Conservation (phyloP, 352 stramenopile species). For the Phytophthora chlamydospora region DNA sequence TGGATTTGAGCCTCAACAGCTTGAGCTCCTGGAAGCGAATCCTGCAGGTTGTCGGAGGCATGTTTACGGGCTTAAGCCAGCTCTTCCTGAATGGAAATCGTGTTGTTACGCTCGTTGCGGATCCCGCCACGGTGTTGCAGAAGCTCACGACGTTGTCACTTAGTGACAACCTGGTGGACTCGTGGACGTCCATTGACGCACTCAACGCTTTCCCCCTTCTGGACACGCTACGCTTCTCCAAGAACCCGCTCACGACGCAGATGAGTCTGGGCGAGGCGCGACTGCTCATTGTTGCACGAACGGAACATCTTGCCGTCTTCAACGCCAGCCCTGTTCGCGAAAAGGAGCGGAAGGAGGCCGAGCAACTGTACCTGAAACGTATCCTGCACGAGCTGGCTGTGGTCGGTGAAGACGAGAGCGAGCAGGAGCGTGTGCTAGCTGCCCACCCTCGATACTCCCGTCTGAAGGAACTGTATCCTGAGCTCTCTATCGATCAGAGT, state of each 20-base stretch:
- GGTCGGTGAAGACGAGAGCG: conserved; percentile 30
- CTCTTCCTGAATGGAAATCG: conserved; percentile 70
- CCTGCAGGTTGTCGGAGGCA: conserved; percentile 36
- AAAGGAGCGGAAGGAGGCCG: conserved; percentile 75
- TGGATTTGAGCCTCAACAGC: conserved; percentile 74
- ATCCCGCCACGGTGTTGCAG: conserved; percentile 34
- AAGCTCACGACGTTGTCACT: conserved; percentile 63
- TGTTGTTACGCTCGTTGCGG: conserved; percentile 49
- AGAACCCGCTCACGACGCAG: conserved; percentile 66
- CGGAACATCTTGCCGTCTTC: conserved; percentile 52
- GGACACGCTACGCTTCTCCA: conserved; percentile 68
- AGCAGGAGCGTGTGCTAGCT: conserved; percentile 40
- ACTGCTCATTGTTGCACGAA: conserved; percentile 74
- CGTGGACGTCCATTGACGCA: conserved; percentile 78
- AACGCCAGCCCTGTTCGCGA: conserved; percentile 67
- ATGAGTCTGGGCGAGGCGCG: conserved; percentile 73
- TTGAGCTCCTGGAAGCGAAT: conserved; percentile 60
- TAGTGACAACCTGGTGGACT: conserved; percentile 69
- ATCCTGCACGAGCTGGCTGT: conserved; percentile 74
- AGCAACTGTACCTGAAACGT: conserved; percentile 86
- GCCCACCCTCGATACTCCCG: conserved; percentile 54
- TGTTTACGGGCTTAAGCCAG: conserved; percentile 58
- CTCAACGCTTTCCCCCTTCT: conserved; percentile 67
- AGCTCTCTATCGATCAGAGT: conserved; percentile 41
- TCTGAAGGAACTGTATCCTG: conserved; percentile 60